These are phyloP conservation scores for Calonectria naviculata DNA, from an alignment of 2,329 filamentous ascomycete species.

Conservation along the genomic window DNA sequence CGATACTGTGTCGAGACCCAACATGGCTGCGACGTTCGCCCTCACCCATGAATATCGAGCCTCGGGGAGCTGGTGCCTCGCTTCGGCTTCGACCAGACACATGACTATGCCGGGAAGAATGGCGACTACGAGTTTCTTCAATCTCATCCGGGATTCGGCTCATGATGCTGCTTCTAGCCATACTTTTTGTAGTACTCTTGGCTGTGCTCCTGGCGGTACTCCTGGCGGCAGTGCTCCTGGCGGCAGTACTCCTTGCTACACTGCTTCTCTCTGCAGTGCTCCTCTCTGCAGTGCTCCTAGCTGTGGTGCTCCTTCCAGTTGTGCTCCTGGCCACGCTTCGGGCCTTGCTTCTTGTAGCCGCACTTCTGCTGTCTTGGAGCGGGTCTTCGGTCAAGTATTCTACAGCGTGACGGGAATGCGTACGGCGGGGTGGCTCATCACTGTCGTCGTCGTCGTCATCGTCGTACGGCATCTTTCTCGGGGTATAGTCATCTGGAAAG, in stretches of 20 bases:
- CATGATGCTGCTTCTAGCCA: conserved; percentile 28
- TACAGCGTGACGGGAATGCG: conserved; percentile 29
- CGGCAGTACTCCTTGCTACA: neutral
- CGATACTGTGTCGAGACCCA: conserved; percentile 47
- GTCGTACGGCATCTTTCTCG: conserved; percentile 19
- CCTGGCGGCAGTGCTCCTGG: conserved; percentile 26
- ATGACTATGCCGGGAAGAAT: conserved; percentile 49
- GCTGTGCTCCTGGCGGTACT: conserved; percentile 24
- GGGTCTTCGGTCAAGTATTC: conserved; percentile 39
- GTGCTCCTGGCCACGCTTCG: conserved; percentile 28
- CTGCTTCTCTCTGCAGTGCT: neutral
- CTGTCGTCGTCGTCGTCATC: conserved; percentile 38
- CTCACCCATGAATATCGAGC: conserved; percentile 54
- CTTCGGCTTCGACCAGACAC: conserved; percentile 53
- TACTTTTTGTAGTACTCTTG: conserved; percentile 26
- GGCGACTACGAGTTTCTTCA: conserved; percentile 54
- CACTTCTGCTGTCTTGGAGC: conserved; percentile 26
- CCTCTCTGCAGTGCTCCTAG: conserved; percentile 28
- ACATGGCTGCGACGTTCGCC: conserved; percentile 54
- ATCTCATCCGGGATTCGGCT: conserved; percentile 43
- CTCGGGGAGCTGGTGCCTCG: conserved; percentile 48
- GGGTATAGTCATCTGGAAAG: conserved; percentile 33
- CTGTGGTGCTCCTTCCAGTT: conserved; percentile 20
- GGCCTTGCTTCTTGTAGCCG: conserved; percentile 25
- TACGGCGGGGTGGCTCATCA: conserved; percentile 31